A percentile compares a stretch with the other conserved stretches of the same genome.
These are phyloP conservation scores for Leccinum boreale DNA, from an alignment of 768 basidiomycete species.

Conservation along the genomic window DNA sequence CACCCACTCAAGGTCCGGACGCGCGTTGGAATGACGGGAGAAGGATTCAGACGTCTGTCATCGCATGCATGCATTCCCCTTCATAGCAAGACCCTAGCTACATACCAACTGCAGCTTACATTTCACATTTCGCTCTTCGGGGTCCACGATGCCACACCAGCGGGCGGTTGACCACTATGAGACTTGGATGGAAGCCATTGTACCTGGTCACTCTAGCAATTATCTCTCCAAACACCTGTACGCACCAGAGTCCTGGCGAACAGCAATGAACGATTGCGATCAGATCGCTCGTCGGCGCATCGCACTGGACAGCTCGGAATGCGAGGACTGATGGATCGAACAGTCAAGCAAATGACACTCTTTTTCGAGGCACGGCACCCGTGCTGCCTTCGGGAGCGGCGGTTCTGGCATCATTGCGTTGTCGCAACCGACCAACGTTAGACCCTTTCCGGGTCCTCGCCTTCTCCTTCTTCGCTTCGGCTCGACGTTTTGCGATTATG, in stretches of 20 bases:
- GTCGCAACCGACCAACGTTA: constrained; percentile 11
- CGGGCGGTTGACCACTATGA: constrained; percentile 19
- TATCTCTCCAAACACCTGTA: constrained; percentile 5
- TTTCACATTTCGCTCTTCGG: constrained; percentile 7
- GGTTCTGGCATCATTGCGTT: constrained; percentile 7
- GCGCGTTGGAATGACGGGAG: background rate
- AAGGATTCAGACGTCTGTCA: background rate
- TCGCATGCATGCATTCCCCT: background rate
- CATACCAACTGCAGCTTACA: background rate
- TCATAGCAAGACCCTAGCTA: constrained; percentile 1
- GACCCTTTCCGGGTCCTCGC: constrained; percentile 29
- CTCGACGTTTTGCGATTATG: constrained; percentile 34
- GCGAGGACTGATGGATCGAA: constrained; percentile 16
- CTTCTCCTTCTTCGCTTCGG: constrained; percentile 40
- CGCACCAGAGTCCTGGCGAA: constrained; percentile 5
- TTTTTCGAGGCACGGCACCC: constrained; percentile 29
- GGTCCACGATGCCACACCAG: constrained; percentile 1
- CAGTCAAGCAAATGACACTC: constrained; percentile 31
- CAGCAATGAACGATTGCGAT: constrained; percentile 17
- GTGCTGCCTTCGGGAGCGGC: constrained; percentile 7
- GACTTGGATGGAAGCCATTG: constrained; percentile 6
- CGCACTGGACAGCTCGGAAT: constrained; percentile 14
- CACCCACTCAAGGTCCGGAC: background rate
- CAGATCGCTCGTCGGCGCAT: constrained; percentile 20
- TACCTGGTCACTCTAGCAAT: constrained; percentile 14